Evolutionary conservation across 1,284 basidiomycete genomes (phyloP).

Genomic region (Cryptococcus sp.): DNA sequence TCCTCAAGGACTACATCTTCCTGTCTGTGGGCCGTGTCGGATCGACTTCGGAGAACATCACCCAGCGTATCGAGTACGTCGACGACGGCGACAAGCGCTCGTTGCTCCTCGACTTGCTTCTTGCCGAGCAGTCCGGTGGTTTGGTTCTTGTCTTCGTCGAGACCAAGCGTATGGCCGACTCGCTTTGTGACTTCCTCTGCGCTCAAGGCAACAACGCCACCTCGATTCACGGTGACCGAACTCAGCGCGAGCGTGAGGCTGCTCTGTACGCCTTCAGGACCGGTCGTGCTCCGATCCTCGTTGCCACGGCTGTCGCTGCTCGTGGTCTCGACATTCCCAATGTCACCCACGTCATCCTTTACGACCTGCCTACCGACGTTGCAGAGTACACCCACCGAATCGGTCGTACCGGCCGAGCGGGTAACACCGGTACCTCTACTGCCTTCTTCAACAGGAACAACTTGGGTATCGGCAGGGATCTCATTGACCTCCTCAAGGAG

Average conservation of each 20-base stretch:
- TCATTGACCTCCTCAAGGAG: conserved; percentile 77
- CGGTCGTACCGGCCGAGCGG: conserved; percentile 98
- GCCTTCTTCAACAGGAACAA: conserved; percentile 93
- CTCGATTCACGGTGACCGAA: conserved; percentile 97
- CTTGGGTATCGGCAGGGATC: conserved; percentile 86
- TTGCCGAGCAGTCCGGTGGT: conserved; percentile 71
- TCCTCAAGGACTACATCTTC: conserved; percentile 95
- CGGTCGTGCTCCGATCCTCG: conserved; percentile 92
- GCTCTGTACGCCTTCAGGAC: conserved; percentile 94
- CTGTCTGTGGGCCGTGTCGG: conserved; percentile 98
- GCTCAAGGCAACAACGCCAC: conserved; percentile 82
- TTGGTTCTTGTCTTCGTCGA: conserved; percentile 97
- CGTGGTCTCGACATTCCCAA: conserved; percentile 99
- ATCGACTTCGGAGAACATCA: conserved; percentile 98
- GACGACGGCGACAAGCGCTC: conserved; percentile 98
- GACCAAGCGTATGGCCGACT: conserved; percentile 99
- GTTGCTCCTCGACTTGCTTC: conserved; percentile 90
- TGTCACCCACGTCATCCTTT: conserved; percentile 93
- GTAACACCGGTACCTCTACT: conserved; percentile 94
- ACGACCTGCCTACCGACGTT: conserved; percentile 97
- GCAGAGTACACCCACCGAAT: conserved; percentile 99
- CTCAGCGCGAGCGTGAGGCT: conserved; percentile 95
- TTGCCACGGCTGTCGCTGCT: conserved; percentile 97
- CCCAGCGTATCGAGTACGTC: conserved; percentile 97
- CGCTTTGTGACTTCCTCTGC: conserved; percentile 95